phyloP scores from a whole-genome alignment of 2,329 filamentous ascomycete genomes.

The Scleromitrula shiraiana region DNA sequence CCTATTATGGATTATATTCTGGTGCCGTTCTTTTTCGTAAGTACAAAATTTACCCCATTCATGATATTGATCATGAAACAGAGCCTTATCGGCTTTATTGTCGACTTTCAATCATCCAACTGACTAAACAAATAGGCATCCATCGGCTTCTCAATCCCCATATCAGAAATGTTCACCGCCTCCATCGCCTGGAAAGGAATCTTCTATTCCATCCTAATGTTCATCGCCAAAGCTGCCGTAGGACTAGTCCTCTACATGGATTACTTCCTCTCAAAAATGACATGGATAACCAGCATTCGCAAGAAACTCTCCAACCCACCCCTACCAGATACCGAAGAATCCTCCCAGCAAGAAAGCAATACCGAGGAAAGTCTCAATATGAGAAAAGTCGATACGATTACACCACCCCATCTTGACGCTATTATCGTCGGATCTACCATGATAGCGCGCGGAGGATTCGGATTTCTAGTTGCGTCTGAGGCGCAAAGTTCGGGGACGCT shows the following conservation, averaged over 20 bases:
- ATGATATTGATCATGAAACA: too few species aligned
- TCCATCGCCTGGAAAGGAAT: slow-evolving; percentile 57
- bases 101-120: background rate
- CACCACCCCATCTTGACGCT: slow-evolving; percentile 14
- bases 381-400: background rate
- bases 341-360: background rate
- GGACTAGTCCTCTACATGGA: slow-evolving; percentile 33
- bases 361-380: background rate
- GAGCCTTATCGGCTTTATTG: too few species aligned
- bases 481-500: slow-evolving; percentile 43
- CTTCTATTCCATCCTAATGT: slow-evolving; percentile 35
- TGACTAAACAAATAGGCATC: background rate
- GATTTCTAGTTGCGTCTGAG: slow-evolving; percentile 65
- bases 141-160: slow-evolving; percentile 6
- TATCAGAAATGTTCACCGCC: background rate
- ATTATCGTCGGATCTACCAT: slow-evolving; percentile 41
- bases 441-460: slow-evolving; percentile 71
- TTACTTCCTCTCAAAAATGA: slow-evolving; percentile 6
- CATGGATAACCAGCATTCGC: too few species aligned
- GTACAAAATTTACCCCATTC: slow-evolving; percentile 26
- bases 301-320: background rate
- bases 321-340: background rate
- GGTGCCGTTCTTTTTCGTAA: slow-evolving; percentile 54
- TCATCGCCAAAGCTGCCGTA: slow-evolving; percentile 39
- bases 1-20: slow-evolving; percentile 36